Base-by-base conservation (phyloP, 306 rosid genomes). In the Sophora flavescens region DNA sequence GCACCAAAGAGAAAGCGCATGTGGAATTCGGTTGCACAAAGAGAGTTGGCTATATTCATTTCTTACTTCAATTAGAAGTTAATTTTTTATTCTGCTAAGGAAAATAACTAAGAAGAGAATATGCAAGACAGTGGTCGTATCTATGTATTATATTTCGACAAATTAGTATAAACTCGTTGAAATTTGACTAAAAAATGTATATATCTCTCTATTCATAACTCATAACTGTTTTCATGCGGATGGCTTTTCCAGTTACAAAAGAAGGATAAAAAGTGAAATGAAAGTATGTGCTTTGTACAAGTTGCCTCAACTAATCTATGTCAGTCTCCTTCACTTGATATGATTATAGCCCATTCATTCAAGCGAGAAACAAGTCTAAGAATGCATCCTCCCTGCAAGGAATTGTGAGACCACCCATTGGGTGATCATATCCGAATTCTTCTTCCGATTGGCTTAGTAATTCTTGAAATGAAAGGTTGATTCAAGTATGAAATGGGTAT, bases 341-440 rank as follows among this genome's bases (percentile, higher is more conserved):
- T 60, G 66, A 32, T 32, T 60, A 32, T 60, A 1, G 17, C 10
- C 70, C 58, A 38, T 10, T 63, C 64, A 38, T 51, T 77, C 15
- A 59, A 52, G 16, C 59, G 6, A 48, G 78, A 79, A 70, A 76
- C 56, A 86, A 32, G 53, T 63, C 75, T 44, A 57, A 3, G 62
- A n/a, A n/a, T n/a, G 6, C 35, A 6, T 78, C 80, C 76, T 83
- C 83, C 9, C 65, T 36, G 70, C 84, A 83, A 30, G 89, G 85
- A 63, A 75, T 74, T 63, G 85, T 86, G n/a, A 84, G 76, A 10
- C 87, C 89, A 17, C 87, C 87, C 69, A 18, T 83, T 1, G 81
- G 81, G 73, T 81, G 88, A 59, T 73, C 72, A 68, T 71, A 80
- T 52, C 83, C 67, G 17, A 80, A 80, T 39, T 80, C 77, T 53